Evolutionary conservation across 2,329 filamentous ascomycete species (phyloP), one percentile per base, ranked within the genome.

Genomic region (Fusarium begoniae): DNA sequence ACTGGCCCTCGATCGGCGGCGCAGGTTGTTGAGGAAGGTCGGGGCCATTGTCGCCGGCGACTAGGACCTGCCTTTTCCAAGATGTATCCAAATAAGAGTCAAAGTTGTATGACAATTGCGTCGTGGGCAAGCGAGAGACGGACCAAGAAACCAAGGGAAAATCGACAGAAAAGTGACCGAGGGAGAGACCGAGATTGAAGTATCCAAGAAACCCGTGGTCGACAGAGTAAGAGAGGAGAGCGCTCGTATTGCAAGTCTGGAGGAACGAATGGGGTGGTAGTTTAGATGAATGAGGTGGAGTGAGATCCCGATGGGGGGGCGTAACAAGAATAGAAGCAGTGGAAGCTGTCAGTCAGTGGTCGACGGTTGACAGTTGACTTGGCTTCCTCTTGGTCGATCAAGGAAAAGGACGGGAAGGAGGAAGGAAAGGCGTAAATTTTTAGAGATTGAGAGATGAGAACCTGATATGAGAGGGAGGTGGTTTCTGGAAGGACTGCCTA

Each of bases 1-100:
- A 85, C 91, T 95, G 69, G 91, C 89, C 81, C 88, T 92, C 64
- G 93, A 96, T 77, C 92, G 91, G 77, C 94, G 90, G 77, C 94
- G 92, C 64, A 97, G 84, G 79, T 92, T 91, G 75, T 82, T 88
- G 70, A 96, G 87, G 80, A 97, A 94, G 48, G 91, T 84, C 40
- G 89, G 88, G 63, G 88, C 85, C 89, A 91, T 91, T 74, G 73
- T 71, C 75, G 74, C 68, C 72, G 58, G 68, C 75, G 61, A 76
- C 61, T 73, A 58, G 63, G 63, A 70, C 55, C 66, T 76, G 44
- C 60, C 63, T 45, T 73, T 64, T 61, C 62, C 38, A 66, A 58
- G 48, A 47, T 57, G 47, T 41, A 51, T 58, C 51, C 24, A 59
- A 56, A 58, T 37, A 63, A 69, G 30, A 58, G 37, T 53, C 54